These are phyloP conservation scores for Kodamaea leandrae DNA, from an alignment of 805 yeast species.

Conservation along the genomic window DNA sequence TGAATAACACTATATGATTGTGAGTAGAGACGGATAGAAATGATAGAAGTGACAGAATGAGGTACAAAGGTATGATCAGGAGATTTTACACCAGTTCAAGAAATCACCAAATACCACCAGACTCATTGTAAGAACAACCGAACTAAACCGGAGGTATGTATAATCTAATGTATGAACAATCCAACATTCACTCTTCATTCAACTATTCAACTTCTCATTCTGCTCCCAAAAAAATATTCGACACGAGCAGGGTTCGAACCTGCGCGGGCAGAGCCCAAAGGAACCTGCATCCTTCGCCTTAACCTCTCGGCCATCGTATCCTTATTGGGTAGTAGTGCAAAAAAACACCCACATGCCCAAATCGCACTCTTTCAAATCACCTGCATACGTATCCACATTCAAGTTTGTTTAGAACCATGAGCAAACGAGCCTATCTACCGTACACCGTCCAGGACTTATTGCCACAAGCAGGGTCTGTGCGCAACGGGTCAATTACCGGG, in stretches of 20 bases:
- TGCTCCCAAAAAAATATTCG: constrained; percentile 39
- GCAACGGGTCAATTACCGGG: constrained; percentile 18
- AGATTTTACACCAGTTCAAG: too few species aligned
- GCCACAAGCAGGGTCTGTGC: constrained; percentile 24
- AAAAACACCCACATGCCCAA: background rate
- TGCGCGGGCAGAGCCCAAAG: constrained; percentile 77
- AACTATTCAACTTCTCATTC: background rate
- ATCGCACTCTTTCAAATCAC: background rate
- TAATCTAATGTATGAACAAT: too few species aligned
- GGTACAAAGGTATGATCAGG: too few species aligned
- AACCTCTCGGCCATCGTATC: constrained; percentile 73
- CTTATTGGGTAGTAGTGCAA: constrained; percentile 1
- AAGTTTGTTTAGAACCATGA: too few species aligned
- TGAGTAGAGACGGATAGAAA: too few species aligned
- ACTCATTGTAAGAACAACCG: too few species aligned
- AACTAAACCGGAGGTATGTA: too few species aligned
- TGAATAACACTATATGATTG: too few species aligned
- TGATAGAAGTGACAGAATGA: too few species aligned
- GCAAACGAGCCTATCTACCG: constrained; percentile 39
- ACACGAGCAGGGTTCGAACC: constrained; percentile 79
- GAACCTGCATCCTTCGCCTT: constrained; percentile 75
- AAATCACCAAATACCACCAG: too few species aligned
- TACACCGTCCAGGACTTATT: constrained; percentile 43
- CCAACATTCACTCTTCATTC: too few species aligned
- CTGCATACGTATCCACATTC: background rate